phyloP scores from a whole-genome alignment of 805 yeast species.

The Komagataella kurtzmanii region DNA sequence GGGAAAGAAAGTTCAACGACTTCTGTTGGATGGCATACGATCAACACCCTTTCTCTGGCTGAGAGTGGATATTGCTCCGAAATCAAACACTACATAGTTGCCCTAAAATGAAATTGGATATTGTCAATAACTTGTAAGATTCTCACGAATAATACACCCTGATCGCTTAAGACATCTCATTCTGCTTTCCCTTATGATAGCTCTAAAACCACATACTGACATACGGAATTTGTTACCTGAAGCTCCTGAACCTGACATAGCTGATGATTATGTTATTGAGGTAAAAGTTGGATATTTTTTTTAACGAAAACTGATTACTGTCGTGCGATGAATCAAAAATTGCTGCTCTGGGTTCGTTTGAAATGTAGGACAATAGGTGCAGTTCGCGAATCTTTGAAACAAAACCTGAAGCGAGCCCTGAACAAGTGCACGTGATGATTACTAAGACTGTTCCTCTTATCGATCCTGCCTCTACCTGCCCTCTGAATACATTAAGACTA shows the following conservation, averaged over 20 bases:
- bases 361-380: background rate
- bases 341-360: background rate
- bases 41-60: background rate
- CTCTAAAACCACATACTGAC: constrained; percentile 63
- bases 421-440: background rate
- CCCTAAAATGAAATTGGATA: background rate
- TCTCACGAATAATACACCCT: background rate
- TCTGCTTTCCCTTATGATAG: background rate
- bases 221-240: constrained; percentile 99
- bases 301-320: background rate
- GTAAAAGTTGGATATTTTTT: background rate
- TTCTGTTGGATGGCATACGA: background rate
- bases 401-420: background rate
- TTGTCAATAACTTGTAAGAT: background rate
- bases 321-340: background rate
- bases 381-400: background rate
- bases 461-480: background rate
- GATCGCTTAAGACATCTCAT: background rate
- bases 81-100: background rate
- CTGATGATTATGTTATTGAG: constrained; percentile 9
- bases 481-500: background rate
- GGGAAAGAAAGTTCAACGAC: background rate
- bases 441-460: background rate
- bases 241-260: constrained; percentile 89
- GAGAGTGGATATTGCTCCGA: background rate